Evolutionary conservation across 148 eudicot genomes (phyloP).

Genomic region (Rhododendron henanense): DNA sequence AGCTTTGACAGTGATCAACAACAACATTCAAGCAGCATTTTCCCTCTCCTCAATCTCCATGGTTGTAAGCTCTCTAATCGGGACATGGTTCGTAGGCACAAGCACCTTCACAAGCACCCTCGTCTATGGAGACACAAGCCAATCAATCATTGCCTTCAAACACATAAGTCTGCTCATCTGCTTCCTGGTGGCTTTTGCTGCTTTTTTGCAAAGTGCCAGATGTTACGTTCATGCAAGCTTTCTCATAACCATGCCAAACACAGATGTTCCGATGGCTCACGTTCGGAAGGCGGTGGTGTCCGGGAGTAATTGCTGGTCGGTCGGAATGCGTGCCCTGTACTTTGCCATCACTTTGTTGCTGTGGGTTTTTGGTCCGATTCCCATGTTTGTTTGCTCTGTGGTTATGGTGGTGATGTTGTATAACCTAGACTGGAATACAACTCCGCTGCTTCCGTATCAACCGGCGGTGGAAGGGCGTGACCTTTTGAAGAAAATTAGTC

Average conservation of each 20-base stretch:
- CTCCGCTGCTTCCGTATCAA: conserved; percentile 40
- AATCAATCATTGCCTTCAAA: conserved; percentile 52
- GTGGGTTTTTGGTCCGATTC: conserved; percentile 86
- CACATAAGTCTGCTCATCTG: conserved; percentile 40
- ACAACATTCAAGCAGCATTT: conserved; percentile 47
- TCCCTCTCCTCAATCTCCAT: conserved; percentile 51
- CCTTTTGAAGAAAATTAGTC: conserved; percentile 5
- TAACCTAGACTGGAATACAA: conserved; percentile 51
- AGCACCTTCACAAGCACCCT: conserved; percentile 28
- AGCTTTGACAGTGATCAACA: conserved; percentile 41
- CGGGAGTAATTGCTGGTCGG: conserved; percentile 38
- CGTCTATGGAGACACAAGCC: conserved; percentile 54
- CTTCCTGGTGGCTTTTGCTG: conserved; percentile 57
- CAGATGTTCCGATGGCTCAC: conserved; percentile 24
- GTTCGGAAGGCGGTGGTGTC: conserved; percentile 38
- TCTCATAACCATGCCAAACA: conserved; percentile 64
- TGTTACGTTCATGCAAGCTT: conserved; percentile 47
- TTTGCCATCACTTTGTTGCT: conserved; percentile 50
- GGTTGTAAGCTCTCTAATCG: conserved; percentile 57
- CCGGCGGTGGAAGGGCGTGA: background rate
- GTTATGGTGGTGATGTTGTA: conserved; percentile 42
- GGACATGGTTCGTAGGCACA: conserved; percentile 55
- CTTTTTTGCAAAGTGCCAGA: conserved; percentile 50
- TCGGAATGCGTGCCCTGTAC: conserved; percentile 51
- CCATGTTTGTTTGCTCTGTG: conserved; percentile 58